Percentiles rank a stretch among this genome's conserved stretches.
phyloP scores from a whole-genome alignment of 805 yeast species.

The Limtongia smithiae region DNA sequence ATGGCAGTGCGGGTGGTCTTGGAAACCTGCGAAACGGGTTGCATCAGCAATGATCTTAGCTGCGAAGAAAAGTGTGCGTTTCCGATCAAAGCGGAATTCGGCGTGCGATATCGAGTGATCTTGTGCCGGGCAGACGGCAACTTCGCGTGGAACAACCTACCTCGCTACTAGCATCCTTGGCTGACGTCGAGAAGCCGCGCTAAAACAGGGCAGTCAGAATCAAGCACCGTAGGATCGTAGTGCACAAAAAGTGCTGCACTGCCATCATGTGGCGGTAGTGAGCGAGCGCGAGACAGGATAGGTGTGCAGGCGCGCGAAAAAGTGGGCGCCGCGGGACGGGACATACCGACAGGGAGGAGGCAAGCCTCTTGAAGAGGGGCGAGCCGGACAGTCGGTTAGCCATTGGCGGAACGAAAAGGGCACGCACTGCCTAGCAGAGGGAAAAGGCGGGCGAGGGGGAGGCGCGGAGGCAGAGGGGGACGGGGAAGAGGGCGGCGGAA shows the following conservation, averaged over 20 bases:
- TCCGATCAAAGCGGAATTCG: too few relatives aligned
- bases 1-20: conserved; percentile 28
- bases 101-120: neutral
- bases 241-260: too few relatives aligned
- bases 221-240: neutral
- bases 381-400: conserved; percentile 23
- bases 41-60: neutral
- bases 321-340: too few relatives aligned
- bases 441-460: neutral
- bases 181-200: conserved; percentile 12
- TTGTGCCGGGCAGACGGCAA: too few relatives aligned
- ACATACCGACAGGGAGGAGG: conserved; percentile 23
- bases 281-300: neutral
- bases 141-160: conserved; percentile 3
- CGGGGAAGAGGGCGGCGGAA: neutral
- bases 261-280: too few relatives aligned
- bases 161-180: conserved; percentile 11
- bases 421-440: neutral
- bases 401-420: conserved; percentile 14
- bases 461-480: neutral
- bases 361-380: conserved; percentile 18
- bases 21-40: conserved; percentile 5
- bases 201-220: neutral
- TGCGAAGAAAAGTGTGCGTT: neutral
- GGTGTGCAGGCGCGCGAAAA: too few relatives aligned